Evolutionary conservation across 2,329 filamentous ascomycete genomes (phyloP).

Genomic region (Xylariaceae sp.): DNA sequence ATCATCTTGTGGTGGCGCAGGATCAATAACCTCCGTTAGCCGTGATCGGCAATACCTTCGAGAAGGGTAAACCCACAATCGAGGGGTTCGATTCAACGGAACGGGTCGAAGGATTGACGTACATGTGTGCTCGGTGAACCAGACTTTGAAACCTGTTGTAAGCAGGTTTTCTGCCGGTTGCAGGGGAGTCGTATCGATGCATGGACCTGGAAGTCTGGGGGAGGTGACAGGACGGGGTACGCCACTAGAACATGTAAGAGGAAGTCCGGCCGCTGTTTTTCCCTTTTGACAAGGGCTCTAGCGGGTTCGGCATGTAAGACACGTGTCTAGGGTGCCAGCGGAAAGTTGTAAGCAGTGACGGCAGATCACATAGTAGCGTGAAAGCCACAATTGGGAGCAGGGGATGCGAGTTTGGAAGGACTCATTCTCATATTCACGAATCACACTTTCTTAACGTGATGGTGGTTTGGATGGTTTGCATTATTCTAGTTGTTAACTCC

Average conservation of each 20-base stretch:
- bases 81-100: slow-evolving; percentile 14
- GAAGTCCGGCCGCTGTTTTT: slow-evolving; percentile 4
- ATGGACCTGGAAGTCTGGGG: slow-evolving; percentile 16
- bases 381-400: slow-evolving; percentile 14
- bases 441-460: neutral
- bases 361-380: slow-evolving; percentile 17
- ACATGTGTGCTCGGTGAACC: slow-evolving; percentile 18
- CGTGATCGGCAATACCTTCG: slow-evolving; percentile 24
- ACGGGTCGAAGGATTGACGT: slow-evolving; percentile 23
- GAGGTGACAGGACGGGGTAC: slow-evolving; percentile 16
- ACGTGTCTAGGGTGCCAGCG: slow-evolving; percentile 15
- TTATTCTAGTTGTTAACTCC: slow-evolving; percentile 19
- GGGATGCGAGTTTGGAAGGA: slow-evolving; percentile 15
- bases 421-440: slow-evolving; percentile 8
- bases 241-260: slow-evolving; percentile 21
- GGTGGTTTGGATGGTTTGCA: slow-evolving; percentile 15
- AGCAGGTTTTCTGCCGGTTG: slow-evolving; percentile 17
- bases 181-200: slow-evolving; percentile 6
- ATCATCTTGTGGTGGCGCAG: slow-evolving; percentile 21
- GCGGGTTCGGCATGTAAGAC: slow-evolving; percentile 21
- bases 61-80: slow-evolving; percentile 9
- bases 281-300: slow-evolving; percentile 12
- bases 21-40: slow-evolving; percentile 25
- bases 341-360: neutral
- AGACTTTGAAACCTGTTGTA: slow-evolving; percentile 4